phyloP scores from a whole-genome alignment of 1,284 basidiomycete genomes.

The Hemileia vastatrix region DNA sequence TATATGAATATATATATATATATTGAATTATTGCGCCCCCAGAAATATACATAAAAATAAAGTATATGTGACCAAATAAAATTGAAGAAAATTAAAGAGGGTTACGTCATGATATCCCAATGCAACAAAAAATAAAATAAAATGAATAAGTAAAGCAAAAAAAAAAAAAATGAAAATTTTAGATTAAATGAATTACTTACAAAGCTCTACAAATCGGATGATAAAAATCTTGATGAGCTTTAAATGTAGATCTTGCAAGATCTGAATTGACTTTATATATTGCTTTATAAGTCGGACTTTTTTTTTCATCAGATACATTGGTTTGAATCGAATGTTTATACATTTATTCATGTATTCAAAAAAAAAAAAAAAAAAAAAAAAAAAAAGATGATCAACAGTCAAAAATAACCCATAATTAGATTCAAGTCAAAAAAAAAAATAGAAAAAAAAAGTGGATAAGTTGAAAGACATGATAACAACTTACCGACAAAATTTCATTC shows the following conservation, averaged over 20 bases:
- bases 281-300: constrained; percentile 19
- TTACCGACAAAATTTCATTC: constrained; percentile 74
- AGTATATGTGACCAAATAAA: too few relatives aligned
- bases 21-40: too few relatives aligned
- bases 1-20: too few relatives aligned
- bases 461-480: constrained; percentile 52
- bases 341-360: background rate
- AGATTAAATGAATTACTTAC: constrained; percentile 7
- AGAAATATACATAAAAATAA: too few relatives aligned
- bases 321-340: background rate
- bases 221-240: constrained; percentile 10
- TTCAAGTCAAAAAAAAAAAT: background rate
- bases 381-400: background rate
- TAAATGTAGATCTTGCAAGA: constrained; percentile 13
- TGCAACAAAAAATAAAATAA: background rate
- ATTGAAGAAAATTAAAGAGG: too few relatives aligned
- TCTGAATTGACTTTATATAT: constrained; percentile 18
- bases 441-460: too few relatives aligned
- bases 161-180: background rate
- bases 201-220: constrained; percentile 22
- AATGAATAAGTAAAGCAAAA: background rate
- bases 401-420: too few relatives aligned
- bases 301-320: too few relatives aligned
- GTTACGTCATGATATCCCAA: too few relatives aligned
- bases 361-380: background rate